Percentiles rank a stretch among this genome's conserved stretches.
Conservation (phyloP, 805 yeast species). For the Suhomyces prunicola region DNA sequence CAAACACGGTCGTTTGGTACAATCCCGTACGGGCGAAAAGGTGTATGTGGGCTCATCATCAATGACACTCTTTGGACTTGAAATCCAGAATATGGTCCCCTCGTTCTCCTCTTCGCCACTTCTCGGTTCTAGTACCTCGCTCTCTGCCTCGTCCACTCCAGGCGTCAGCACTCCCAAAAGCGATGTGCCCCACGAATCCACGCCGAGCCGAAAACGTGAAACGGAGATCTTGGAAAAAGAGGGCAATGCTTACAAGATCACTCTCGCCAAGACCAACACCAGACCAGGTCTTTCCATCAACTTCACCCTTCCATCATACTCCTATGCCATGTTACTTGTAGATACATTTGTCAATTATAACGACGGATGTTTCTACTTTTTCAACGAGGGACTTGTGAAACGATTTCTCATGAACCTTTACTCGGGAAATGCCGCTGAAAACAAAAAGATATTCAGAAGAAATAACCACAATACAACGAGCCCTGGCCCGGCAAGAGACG, state of each 20-base stretch:
- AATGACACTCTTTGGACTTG: constrained; percentile 77
- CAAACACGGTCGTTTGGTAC: constrained; percentile 66
- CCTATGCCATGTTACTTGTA: constrained; percentile 70
- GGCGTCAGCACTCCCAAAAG: constrained; percentile 7
- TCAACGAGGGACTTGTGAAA: constrained; percentile 77
- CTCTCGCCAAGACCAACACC: constrained; percentile 63
- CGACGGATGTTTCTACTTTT: constrained; percentile 82
- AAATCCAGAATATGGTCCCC: constrained; percentile 64
- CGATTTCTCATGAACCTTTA: constrained; percentile 62
- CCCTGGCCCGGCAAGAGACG: constrained; percentile 28
- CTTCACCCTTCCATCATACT: constrained; percentile 70
- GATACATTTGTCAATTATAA: constrained; percentile 76
- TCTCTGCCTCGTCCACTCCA: constrained; percentile 11
- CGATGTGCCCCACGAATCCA: neutral
- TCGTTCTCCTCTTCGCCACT: constrained; percentile 16
- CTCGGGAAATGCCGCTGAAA: constrained; percentile 44
- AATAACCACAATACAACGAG: constrained; percentile 21
- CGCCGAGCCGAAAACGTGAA: constrained; percentile 31
- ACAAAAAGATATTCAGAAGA: constrained; percentile 35
- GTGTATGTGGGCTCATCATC: constrained; percentile 79
- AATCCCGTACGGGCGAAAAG: constrained; percentile 71
- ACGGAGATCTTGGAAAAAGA: constrained; percentile 65
- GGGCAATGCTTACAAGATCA: constrained; percentile 72
- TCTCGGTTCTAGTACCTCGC: constrained; percentile 4
- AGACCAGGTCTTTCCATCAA: constrained; percentile 67